phyloP scores from a whole-genome alignment of 106 monocot genomes.

The Vanilla planifolia region DNA sequence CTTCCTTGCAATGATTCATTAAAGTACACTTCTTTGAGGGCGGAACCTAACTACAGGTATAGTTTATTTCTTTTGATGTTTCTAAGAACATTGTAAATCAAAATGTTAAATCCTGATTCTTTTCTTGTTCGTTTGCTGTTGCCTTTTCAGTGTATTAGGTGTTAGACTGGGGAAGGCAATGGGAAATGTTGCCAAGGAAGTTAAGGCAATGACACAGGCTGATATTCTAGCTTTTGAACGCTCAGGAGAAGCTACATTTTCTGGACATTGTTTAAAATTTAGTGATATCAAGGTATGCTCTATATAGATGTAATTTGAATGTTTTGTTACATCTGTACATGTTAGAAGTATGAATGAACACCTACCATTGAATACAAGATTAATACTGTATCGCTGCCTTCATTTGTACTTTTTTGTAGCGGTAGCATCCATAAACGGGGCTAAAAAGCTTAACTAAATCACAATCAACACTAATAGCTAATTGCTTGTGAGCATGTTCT shows the following conservation, averaged over 20 bases:
- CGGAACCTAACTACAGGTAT: conserved; percentile 97
- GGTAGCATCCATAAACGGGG: too few species aligned
- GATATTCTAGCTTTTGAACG: conserved; percentile 79
- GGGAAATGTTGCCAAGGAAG: conserved; percentile 73
- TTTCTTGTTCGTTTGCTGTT: background rate
- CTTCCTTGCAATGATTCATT: conserved; percentile 90
- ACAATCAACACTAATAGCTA: too few species aligned
- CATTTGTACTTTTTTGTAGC: too few species aligned
- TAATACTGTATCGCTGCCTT: too few species aligned
- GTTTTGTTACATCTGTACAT: too few species aligned
- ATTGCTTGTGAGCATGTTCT: too few species aligned
- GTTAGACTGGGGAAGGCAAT: conserved; percentile 86
- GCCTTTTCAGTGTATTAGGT: conserved; percentile 50
- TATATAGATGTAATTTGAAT: background rate
- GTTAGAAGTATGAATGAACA: too few species aligned
- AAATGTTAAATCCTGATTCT: background rate
- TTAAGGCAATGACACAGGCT: conserved; percentile 80
- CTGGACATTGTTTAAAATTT: conserved; percentile 61
- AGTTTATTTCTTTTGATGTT: background rate
- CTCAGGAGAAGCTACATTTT: conserved; percentile 60
- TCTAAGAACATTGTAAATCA: background rate
- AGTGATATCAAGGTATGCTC: conserved; percentile 80
- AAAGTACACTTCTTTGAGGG: conserved; percentile 81
- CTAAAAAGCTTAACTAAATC: too few species aligned
- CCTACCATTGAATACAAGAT: too few species aligned